Evolutionary conservation across 1,284 basidiomycete species (phyloP), one percentile per base, ranked within the genome.

Genomic region (Fomitopsis palustris): DNA sequence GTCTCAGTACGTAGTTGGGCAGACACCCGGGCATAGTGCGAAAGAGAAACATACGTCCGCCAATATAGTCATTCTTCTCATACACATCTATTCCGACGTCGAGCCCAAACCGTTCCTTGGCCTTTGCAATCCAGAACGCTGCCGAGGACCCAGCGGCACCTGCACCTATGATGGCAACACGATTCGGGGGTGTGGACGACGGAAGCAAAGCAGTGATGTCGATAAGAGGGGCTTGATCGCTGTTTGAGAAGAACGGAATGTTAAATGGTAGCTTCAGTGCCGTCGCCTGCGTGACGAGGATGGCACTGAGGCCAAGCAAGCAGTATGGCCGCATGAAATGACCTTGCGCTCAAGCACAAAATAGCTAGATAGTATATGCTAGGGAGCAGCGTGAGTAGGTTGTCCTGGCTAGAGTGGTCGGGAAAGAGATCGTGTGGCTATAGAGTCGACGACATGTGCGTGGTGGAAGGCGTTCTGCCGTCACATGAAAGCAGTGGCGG

Each of bases 81-180:
- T 88, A 96, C 8, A 97, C 82, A 63, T 95, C 93, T 12, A 96
- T 77, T 45, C 92, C 85, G 4, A 94, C 75, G 55, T 86, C 79
- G 25, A 90, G 70, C 1, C 83, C 86, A 55, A 81, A 83, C 33
- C 89, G 76, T 61, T 88, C 78, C 66, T 87, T 87, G 16, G 90
- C 90, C 67, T 88, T 89, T 6, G 81, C 77, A 54, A 96, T 82
- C 86, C 93, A 95, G 73, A 93, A 95, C 1, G 95, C 92, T 9
- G 94, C 91, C 12, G 90, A 87, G 10, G 85, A 86, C 2, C 95
- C 95, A 8, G 83, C 91, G 8, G 95, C 92, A 21, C 95, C 95
- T 0, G 94, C 93, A 38, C 95, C 95, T 45, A 96, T 84, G 67
- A 96, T 86, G 7, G 94, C 94, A 62, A 96, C 62, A 51, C 69